phyloP scores from a whole-genome alignment of 2,329 filamentous ascomycete species.

The Arthrobotrys pseudoclavata region DNA sequence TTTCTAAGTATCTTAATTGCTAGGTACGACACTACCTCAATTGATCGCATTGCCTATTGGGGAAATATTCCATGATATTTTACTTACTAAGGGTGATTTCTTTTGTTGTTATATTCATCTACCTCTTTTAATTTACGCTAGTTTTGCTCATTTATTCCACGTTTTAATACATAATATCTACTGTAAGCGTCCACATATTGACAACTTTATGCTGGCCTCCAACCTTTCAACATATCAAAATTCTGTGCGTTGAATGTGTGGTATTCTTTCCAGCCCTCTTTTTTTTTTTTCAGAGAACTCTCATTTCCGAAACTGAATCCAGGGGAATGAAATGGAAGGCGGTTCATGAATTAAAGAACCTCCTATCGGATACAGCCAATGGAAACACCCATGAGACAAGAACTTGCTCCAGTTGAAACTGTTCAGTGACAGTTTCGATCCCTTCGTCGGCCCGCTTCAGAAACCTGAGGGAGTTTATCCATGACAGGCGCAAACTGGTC shows the following conservation, averaged over 20 bases:
- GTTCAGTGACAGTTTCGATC: neutral
- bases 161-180: too few species aligned
- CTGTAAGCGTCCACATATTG: too few species aligned
- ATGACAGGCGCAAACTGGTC: neutral
- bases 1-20: too few species aligned
- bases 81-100: too few species aligned
- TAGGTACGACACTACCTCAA: too few species aligned
- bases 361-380: conserved; percentile 6
- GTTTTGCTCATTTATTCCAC: too few species aligned
- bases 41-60: too few species aligned
- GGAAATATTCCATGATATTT: too few species aligned
- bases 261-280: neutral
- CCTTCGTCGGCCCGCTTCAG: conserved; percentile 8
- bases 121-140: too few species aligned
- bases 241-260: neutral
- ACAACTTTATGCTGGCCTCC: too few species aligned
- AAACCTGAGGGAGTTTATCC: conserved; percentile 4
- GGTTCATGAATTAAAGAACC: neutral
- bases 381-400: conserved; percentile 10
- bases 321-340: conserved; percentile 15
- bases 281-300: neutral
- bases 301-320: conserved; percentile 7
- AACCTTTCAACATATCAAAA: too few species aligned
- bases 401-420: conserved; percentile 1
- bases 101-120: too few species aligned